Conservation (phyloP, 139 green algal species). For the Yamagishiella unicocca region DNA sequence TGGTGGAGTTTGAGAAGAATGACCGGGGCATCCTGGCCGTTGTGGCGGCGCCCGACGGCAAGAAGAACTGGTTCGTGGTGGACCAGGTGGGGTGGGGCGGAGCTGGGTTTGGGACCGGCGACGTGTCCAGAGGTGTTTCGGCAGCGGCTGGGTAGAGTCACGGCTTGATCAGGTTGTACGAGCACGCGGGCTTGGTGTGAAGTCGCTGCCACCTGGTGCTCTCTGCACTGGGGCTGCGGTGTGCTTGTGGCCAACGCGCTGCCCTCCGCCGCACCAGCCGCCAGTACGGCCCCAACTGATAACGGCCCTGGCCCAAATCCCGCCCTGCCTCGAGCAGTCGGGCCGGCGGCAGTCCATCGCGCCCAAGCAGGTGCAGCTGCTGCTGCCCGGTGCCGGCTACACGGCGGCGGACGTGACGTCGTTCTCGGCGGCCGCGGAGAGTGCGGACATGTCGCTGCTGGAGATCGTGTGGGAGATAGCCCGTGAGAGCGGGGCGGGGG, state of each 20-base stretch:
- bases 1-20: constrained; percentile 66
- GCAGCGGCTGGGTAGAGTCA: neutral
- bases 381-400: constrained; percentile 62
- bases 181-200: no score
- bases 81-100: constrained; percentile 52
- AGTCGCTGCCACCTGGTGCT: no score
- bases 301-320: no score
- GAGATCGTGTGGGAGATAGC: constrained; percentile 64
- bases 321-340: constrained; percentile 35
- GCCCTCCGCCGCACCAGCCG: no score
- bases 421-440: constrained; percentile 44
- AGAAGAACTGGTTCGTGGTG: constrained; percentile 70
- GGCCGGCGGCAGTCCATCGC: constrained; percentile 54
- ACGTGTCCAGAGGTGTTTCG: neutral
- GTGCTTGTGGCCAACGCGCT: no score
- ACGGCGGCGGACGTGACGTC: constrained; percentile 49
- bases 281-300: no score
- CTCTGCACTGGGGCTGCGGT: no score
- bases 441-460: constrained; percentile 58
- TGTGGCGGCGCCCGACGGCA: constrained; percentile 64
- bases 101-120: no score
- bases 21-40: constrained; percentile 53
- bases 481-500: neutral
- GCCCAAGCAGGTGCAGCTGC: constrained; percentile 56
- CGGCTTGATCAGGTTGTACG: neutral